phyloP scores from a whole-genome alignment of 2,329 filamentous ascomycete genomes.

The Fusarium sp. region DNA sequence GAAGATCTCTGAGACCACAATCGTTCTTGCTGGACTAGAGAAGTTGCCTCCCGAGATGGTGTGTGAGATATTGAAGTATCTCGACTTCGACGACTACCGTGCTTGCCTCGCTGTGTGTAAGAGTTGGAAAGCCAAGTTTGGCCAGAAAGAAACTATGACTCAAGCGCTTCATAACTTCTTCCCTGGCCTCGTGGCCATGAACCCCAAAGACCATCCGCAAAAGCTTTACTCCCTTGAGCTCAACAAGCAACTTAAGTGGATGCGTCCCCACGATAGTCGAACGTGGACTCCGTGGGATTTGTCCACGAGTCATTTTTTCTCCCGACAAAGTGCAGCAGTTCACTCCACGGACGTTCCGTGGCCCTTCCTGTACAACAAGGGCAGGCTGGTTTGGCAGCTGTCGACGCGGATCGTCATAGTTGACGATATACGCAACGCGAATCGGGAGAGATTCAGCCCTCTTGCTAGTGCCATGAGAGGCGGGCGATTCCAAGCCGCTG shows the following conservation, averaged over 20 bases:
- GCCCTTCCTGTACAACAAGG: background rate
- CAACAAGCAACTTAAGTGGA: background rate
- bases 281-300: background rate
- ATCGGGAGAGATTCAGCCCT: background rate
- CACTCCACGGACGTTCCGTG: background rate
- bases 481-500: background rate
- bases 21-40: background rate
- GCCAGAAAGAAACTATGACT: background rate
- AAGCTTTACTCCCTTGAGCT: background rate
- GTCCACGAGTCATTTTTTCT: background rate
- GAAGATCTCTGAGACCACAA: background rate
- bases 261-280: background rate
- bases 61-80: background rate
- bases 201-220: background rate
- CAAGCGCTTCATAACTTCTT: background rate
- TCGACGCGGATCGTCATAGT: background rate
- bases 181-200: background rate
- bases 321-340: background rate
- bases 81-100: background rate
- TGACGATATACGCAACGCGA: background rate
- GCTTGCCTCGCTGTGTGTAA: background rate
- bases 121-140: background rate
- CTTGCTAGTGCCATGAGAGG: background rate
- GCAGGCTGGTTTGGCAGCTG: background rate
- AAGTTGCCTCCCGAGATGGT: background rate